Conservation (phyloP, 148 eudicot genomes). For the Persicaria tinctoria region DNA sequence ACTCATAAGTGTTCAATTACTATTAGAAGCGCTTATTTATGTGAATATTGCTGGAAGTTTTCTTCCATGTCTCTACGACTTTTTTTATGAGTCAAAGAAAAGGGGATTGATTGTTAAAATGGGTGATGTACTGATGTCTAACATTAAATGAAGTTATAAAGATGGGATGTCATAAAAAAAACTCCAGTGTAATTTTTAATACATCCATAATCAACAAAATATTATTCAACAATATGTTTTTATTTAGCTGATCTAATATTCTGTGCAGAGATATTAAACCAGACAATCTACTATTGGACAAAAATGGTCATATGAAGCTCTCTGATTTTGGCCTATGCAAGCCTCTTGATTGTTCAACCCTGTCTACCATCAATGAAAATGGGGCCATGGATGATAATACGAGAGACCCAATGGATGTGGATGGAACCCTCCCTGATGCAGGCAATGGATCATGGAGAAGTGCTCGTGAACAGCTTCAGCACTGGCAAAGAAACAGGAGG, state of each 20-base stretch:
- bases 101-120: background rate
- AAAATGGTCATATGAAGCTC: conserved; percentile 95
- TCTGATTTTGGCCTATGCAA: conserved; percentile 97
- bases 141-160: background rate
- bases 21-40: background rate
- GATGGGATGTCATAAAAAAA: background rate
- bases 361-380: conserved; percentile 81
- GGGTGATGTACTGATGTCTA: background rate
- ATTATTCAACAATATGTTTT: background rate
- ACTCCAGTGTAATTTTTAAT: background rate
- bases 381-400: conserved; percentile 63
- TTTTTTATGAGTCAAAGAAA: background rate
- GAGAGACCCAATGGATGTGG: conserved; percentile 85
- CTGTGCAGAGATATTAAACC: conserved; percentile 84
- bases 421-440: conserved; percentile 65
- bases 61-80: background rate
- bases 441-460: conserved; percentile 76
- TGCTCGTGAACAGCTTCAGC: conserved; percentile 93
- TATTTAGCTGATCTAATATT: background rate
- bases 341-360: conserved; percentile 91
- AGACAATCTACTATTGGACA: conserved; percentile 91
- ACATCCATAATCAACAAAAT: background rate
- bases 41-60: background rate
- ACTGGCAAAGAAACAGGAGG: conserved; percentile 98
- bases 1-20: background rate